Evolutionary conservation across 2,329 filamentous ascomycete genomes (phyloP).

Genomic region (Chalara sp.): DNA sequence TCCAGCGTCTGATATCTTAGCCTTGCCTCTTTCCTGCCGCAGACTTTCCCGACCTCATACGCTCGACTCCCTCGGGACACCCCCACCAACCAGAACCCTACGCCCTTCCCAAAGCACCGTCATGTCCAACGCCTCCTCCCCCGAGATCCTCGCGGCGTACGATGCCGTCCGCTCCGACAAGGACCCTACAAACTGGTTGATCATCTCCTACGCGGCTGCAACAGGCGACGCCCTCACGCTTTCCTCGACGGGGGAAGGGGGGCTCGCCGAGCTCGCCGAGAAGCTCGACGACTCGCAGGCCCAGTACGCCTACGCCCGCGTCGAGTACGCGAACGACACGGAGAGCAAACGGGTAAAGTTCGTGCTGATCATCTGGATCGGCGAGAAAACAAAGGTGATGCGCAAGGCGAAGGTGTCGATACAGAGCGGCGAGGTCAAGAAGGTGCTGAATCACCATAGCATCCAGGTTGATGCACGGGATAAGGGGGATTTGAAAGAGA

Average conservation of each 20-base stretch:
- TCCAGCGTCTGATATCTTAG: too few species aligned
- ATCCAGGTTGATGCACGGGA: slow-evolving; percentile 58
- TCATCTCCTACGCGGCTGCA: slow-evolving; percentile 52
- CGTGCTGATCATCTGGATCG: slow-evolving; percentile 61
- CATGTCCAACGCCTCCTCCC: slow-evolving; percentile 51
- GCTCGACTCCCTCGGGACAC: neutral
- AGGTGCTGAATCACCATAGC: slow-evolving; percentile 56
- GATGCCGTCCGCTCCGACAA: slow-evolving; percentile 62
- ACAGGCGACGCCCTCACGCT: slow-evolving; percentile 51
- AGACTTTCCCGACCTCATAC: too few species aligned
- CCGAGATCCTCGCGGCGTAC: slow-evolving; percentile 58
- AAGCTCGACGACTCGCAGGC: slow-evolving; percentile 40
- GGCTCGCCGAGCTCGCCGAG: slow-evolving; percentile 49
- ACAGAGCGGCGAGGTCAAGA: slow-evolving; percentile 60
- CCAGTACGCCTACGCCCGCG: slow-evolving; percentile 36
- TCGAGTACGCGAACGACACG: slow-evolving; percentile 66
- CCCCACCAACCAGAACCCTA: neutral
- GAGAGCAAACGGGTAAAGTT: slow-evolving; percentile 66
- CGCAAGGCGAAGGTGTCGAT: slow-evolving; percentile 62
- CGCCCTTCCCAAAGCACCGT: neutral
- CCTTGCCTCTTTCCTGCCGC: too few species aligned
- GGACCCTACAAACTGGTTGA: slow-evolving; percentile 58
- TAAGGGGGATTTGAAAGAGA: slow-evolving; percentile 52
- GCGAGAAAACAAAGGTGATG: slow-evolving; percentile 59
- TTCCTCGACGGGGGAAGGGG: slow-evolving; percentile 51